Base-by-base conservation (phyloP, 176 grass and related monocot genomes). In the Pharus latifolius region DNA sequence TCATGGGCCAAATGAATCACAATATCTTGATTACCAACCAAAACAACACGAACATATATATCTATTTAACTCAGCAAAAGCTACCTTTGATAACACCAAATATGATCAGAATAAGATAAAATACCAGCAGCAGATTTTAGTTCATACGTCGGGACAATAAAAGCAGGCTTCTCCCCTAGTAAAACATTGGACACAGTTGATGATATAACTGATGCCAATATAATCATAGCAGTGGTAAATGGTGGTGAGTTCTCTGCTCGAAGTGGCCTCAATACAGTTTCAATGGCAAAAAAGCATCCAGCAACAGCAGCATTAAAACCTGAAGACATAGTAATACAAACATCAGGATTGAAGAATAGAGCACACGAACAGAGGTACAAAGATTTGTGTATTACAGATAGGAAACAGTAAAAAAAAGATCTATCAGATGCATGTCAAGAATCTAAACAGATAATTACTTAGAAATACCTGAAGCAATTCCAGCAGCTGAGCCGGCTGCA, bases 51-150 rank as follows among this genome's bases (percentile, higher is more conserved):
- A 65, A 35, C 11, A 33, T 20, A 56, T 32, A 37, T 49, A 47
- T 49, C 15, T 58, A 65, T 23, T n/a, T 49, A 61, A 85, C 47
- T 69, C 49, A 70, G 28, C 46, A 82, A 69, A 69, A 77, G 25
- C 73, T 87, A 71, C 60, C 53, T 60, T 67, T 70, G 32, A 64
- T 27, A 74, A 89, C 72, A 77, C 47, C 78, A 76, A 89, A 69
- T 77, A 73, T 84, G 73, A 76, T 80, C 74, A 77, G 92, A 87
- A 87, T 77, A 76, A 82, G 78, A 80, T 88, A 82, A 92, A 81
- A 98, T 93, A 98, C 95, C 95, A 64, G 89, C 90, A 85, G 90
- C 90, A 83, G 95, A 98, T 91, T 98, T 98, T 78, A 93, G 84
- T 90, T 98, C 87, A 80, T 98, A 98, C 58, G 95, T 80, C 44